Evolutionary conservation across 73 alveolate genomes (phyloP), one percentile per base, ranked within the genome.

Genomic region (Durusdinium trenchii): DNA sequence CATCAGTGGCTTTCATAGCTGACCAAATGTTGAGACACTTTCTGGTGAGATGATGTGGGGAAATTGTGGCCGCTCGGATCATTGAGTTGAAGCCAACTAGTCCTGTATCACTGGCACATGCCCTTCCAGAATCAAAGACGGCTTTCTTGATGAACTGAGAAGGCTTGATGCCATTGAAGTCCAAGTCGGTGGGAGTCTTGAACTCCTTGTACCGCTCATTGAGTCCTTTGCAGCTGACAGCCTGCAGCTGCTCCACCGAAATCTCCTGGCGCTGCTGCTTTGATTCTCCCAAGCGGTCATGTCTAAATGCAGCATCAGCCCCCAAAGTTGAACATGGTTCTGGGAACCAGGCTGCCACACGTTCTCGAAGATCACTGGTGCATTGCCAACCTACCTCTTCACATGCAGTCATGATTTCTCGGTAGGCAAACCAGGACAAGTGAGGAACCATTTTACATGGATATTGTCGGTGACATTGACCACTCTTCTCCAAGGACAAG

Each of bases 251-350:
- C 1, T 30, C 75, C 18, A 48, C 51, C 14, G 42, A 3, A n/a
- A 48, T 48, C 75, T 82, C 75, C 46, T 51, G 30, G 28, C 35
- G 32, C 30, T n/a, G 0, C 42, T 46, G 30, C 50, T 82, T 82
- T 12, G 50, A 30, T 50, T 82, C 93, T 4, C 67, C 61, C 6
- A 10, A 0, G 26, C 93, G 71, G 2, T 40, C n/a, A 50, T 30
- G 14, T 48, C 93, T 46, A 50, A 82, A 82, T 12, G 35, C 28
- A 30, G 28, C 71, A 9, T 82, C 93, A 6, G 67, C 54, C 1
- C 93, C 93, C n/a, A 82, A 28, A 23, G 75, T 82, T 1, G 93
- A 82, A 82, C 75, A 46, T 0, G 93, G 93, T 6, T 82, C 93
- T 5, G 93, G 75, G 46, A 30, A 51, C 69, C 57, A 82, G 23